phyloP scores from a whole-genome alignment of 1,284 basidiomycete species.

The Fomitopsis betulina region DNA sequence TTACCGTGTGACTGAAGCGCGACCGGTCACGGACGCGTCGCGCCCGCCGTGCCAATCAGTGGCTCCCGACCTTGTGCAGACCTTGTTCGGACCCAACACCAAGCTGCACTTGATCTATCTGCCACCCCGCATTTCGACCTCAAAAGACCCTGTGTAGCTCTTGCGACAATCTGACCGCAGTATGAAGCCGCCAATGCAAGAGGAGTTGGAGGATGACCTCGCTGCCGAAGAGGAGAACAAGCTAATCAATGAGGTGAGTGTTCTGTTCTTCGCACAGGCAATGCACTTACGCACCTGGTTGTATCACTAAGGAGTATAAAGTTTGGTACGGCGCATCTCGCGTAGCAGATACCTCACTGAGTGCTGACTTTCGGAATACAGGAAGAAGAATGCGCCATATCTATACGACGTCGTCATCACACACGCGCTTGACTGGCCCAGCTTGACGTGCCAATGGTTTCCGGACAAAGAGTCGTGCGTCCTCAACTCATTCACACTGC shows the following conservation, averaged over 20 bases:
- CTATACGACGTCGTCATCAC: slow-evolving; percentile 98
- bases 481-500: not conserved
- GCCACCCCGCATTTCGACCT: not conserved
- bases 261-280: not conserved
- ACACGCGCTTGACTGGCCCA: slow-evolving; percentile 98
- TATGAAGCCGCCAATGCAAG: slow-evolving; percentile 60
- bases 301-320: slow-evolving; percentile 66
- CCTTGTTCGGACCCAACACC: not conserved
- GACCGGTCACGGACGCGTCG: slow-evolving; percentile 6
- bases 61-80: not conserved
- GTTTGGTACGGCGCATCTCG: slow-evolving; percentile 52
- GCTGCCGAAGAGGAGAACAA: slow-evolving; percentile 86
- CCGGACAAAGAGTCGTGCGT: slow-evolving; percentile 92
- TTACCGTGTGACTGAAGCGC: slow-evolving; percentile 2
- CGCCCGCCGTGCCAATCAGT: not conserved
- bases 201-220: slow-evolving; percentile 78
- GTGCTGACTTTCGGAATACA: slow-evolving; percentile 25
- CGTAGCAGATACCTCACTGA: slow-evolving; percentile 5
- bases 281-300: not conserved
- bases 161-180: not conserved
- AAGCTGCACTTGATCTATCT: too few species aligned
- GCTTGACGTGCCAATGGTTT: slow-evolving; percentile 98
- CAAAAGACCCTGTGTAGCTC: not conserved
- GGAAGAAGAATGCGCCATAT: slow-evolving; percentile 98
- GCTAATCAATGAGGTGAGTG: slow-evolving; percentile 83